A percentile compares a stretch with the other conserved stretches of the same genome.
phyloP scores from a whole-genome alignment of 768 basidiomycete genomes.

The Naganishia vishniacii region DNA sequence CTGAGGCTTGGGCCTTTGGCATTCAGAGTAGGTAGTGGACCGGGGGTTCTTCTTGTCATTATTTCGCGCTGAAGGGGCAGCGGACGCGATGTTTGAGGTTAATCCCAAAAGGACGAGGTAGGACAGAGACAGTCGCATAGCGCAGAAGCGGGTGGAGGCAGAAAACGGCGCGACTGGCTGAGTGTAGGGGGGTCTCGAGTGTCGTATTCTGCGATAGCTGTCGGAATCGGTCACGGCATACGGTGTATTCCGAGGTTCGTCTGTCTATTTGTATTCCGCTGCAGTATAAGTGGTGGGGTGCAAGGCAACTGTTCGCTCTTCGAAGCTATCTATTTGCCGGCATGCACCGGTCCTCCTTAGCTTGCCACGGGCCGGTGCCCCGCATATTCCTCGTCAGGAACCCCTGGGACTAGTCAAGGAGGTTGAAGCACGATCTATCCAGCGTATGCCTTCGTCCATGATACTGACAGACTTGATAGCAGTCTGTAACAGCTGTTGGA shows the following conservation, averaged over 20 bases:
- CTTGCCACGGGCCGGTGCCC: constrained; percentile 20
- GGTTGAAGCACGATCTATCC: not conserved
- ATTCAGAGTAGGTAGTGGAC: constrained; percentile 17
- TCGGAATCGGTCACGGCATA: too few species aligned
- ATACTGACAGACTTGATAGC: not conserved
- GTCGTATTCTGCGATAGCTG: too few species aligned
- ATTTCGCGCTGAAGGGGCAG: not conserved
- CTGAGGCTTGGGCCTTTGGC: constrained; percentile 26
- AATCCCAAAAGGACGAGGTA: not conserved
- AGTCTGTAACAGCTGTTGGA: not conserved
- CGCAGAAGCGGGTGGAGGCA: not conserved
- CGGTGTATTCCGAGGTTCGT: too few species aligned
- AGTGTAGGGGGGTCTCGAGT: too few species aligned
- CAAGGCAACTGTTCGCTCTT: too few species aligned
- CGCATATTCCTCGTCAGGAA: constrained; percentile 1
- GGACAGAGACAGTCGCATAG: constrained; percentile 1
- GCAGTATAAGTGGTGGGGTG: too few species aligned
- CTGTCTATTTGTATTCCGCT: too few species aligned
- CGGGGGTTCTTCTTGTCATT: not conserved
- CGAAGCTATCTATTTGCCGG: too few species aligned
- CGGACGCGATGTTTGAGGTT: not conserved
- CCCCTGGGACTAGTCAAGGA: too few species aligned
- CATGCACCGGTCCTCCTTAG: too few species aligned
- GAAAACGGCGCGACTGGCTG: not conserved
- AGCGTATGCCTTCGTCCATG: not conserved